phyloP scores from a whole-genome alignment of 2,329 filamentous ascomycete genomes.

The Pseudogymnoascus sp. region DNA sequence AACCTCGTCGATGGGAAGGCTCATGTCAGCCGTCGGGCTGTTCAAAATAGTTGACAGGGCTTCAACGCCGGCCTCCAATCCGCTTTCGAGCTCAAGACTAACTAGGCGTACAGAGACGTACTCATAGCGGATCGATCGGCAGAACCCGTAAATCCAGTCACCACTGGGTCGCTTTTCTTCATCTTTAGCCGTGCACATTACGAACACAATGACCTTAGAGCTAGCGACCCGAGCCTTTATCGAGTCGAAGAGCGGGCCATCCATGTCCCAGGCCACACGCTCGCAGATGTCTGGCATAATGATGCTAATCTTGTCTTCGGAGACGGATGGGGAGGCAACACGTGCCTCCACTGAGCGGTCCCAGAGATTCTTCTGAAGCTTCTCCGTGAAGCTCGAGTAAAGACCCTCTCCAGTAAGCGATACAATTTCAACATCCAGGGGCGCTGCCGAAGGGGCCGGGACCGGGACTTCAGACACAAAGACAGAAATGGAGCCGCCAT shows the following conservation, averaged over 20 bases:
- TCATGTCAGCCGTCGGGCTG: neutral
- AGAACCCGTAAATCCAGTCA: neutral
- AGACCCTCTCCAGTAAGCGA: neutral
- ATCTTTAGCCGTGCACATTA: neutral
- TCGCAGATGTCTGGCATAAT: neutral
- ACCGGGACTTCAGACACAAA: constrained; percentile 15
- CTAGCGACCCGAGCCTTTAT: neutral
- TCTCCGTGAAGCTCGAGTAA: neutral
- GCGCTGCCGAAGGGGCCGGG: no score
- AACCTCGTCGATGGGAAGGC: neutral
- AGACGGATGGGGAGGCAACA: neutral
- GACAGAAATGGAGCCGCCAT: constrained; percentile 11
- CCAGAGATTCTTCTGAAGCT: neutral
- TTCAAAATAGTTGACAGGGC: neutral
- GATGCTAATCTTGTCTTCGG: neutral
- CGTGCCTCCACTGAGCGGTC: neutral
- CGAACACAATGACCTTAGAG: no score
- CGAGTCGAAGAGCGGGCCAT: neutral
- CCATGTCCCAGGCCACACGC: neutral
- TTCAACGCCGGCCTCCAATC: neutral
- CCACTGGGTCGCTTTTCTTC: neutral
- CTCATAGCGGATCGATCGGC: neutral
- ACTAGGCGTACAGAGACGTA: neutral
- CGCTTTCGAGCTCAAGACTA: neutral
- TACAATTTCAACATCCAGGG: constrained; percentile 7